Percentiles rank a stretch among this genome's conserved stretches.
These are phyloP conservation scores for Stagonosporopsis cucurbitacearum DNA, from an alignment of 2,329 filamentous ascomycete species.

Conservation along the genomic window DNA sequence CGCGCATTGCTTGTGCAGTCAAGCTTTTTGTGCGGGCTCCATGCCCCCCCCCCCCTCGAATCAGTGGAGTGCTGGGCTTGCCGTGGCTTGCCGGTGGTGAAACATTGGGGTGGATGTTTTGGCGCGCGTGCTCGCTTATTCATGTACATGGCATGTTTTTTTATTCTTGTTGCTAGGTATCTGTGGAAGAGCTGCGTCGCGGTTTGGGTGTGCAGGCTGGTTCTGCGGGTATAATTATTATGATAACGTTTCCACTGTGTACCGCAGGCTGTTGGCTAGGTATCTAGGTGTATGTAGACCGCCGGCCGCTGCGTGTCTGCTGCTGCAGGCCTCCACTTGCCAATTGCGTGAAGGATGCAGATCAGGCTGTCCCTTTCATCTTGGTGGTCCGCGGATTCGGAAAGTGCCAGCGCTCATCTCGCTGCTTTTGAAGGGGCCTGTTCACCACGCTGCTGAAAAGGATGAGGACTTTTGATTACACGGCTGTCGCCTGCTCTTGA, in stretches of 20 bases:
- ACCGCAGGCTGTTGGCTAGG: neutral
- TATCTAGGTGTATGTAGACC: no score
- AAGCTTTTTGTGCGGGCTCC: constrained; percentile 10
- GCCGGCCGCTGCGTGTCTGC: neutral
- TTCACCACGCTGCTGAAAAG: neutral
- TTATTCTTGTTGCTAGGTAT: no score
- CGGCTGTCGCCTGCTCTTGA: neutral
- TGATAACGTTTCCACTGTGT: neutral
- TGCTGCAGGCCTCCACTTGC: neutral
- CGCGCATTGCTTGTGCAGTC: constrained; percentile 14
- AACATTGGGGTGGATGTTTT: constrained; percentile 2
- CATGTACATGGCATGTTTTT: no score
- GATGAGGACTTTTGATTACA: neutral
- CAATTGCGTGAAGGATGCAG: constrained; percentile 5
- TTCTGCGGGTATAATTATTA: no score
- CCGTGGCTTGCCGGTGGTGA: constrained; percentile 1
- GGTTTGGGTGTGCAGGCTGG: neutral
- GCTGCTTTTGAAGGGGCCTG: constrained; percentile 1
- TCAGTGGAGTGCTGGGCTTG: constrained; percentile 4
- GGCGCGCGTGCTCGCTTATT: neutral
- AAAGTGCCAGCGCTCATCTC: constrained; percentile 4
- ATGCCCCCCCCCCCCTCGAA: constrained; percentile 1
- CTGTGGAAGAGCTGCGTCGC: no score
- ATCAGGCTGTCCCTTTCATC: constrained; percentile 10
- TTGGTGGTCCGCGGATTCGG: constrained; percentile 5